Evolutionary conservation across 1,139 yeast species (phyloP).

Genomic region (Wickerhamomyces sp.): DNA sequence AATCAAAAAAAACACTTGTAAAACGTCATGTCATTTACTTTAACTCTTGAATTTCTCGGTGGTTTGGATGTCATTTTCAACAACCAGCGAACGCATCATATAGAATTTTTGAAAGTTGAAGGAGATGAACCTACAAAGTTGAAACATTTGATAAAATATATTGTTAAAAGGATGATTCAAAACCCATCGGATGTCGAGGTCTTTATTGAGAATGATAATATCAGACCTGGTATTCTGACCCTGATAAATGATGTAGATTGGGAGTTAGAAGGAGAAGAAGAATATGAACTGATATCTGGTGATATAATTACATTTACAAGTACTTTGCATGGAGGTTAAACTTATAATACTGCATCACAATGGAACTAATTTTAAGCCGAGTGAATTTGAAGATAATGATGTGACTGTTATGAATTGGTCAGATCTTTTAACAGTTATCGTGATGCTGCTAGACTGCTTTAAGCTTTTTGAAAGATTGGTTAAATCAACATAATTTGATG

Average conservation of each 20-base stretch:
- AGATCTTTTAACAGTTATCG: neutral
- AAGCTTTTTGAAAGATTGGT: constrained; percentile 33
- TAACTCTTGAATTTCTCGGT: constrained; percentile 12
- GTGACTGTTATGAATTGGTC: neutral
- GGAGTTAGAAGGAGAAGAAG: constrained; percentile 91
- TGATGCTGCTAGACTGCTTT: constrained; percentile 3
- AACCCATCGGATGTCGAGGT: constrained; percentile 66
- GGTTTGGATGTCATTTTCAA: constrained; percentile 15
- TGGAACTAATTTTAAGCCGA: neutral
- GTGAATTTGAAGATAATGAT: too few species aligned
- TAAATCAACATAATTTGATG: constrained; percentile 23
- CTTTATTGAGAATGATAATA: constrained; percentile 71
- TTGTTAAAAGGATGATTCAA: constrained; percentile 51
- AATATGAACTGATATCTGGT: constrained; percentile 65
- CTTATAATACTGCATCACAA: neutral
- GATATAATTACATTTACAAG: constrained; percentile 87
- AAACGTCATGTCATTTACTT: neutral
- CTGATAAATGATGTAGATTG: constrained; percentile 93
- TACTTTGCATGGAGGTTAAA: constrained; percentile 89
- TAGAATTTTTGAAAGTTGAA: constrained; percentile 6
- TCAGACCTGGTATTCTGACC: constrained; percentile 88
- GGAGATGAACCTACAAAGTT: constrained; percentile 4
- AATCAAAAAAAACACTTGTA: neutral
- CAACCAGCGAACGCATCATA: constrained; percentile 5
- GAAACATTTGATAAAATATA: constrained; percentile 43